These are phyloP conservation scores for Lanmaoa rubissima DNA, from an alignment of 768 basidiomycete genomes.

Conservation along the genomic window DNA sequence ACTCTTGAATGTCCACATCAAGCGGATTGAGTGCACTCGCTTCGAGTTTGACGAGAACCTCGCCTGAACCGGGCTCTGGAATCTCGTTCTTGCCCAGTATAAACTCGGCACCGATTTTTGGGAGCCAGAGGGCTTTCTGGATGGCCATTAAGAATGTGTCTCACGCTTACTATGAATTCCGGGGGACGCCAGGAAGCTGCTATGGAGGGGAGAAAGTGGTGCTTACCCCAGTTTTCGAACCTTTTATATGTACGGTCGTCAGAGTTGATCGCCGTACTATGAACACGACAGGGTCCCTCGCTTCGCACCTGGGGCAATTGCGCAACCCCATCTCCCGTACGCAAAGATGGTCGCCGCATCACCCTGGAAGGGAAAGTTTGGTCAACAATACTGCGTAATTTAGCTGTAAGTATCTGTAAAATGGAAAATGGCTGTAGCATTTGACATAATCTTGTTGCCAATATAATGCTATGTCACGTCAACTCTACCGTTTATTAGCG, in stretches of 20 bases:
- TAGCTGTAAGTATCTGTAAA: too few relatives aligned
- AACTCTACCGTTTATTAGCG: too few relatives aligned
- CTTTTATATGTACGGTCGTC: background rate
- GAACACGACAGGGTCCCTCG: background rate
- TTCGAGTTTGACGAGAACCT: constrained; percentile 41
- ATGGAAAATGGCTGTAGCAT: too few relatives aligned
- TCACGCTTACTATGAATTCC: background rate
- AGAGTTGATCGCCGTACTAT: background rate
- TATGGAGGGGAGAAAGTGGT: background rate
- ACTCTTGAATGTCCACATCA: constrained; percentile 24
- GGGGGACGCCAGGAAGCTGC: too few relatives aligned
- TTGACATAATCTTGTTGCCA: too few relatives aligned
- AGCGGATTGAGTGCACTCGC: constrained; percentile 45
- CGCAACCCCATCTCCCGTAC: background rate
- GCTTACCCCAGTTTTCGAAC: background rate
- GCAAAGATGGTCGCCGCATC: background rate
- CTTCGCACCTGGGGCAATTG: background rate
- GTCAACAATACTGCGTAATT: too few relatives aligned
- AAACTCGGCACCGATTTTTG: constrained; percentile 4
- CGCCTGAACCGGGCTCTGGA: constrained; percentile 38
- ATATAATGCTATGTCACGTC: too few relatives aligned
- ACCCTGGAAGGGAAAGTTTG: background rate
- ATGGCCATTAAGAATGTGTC: background rate
- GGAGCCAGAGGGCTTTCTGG: constrained; percentile 18
- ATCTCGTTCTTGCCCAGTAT: constrained; percentile 15